Percentiles rank a stretch among this genome's conserved stretches.
Conservation (phyloP, 2,329 filamentous ascomycete genomes). For the Purpureocillium lavendulum region DNA sequence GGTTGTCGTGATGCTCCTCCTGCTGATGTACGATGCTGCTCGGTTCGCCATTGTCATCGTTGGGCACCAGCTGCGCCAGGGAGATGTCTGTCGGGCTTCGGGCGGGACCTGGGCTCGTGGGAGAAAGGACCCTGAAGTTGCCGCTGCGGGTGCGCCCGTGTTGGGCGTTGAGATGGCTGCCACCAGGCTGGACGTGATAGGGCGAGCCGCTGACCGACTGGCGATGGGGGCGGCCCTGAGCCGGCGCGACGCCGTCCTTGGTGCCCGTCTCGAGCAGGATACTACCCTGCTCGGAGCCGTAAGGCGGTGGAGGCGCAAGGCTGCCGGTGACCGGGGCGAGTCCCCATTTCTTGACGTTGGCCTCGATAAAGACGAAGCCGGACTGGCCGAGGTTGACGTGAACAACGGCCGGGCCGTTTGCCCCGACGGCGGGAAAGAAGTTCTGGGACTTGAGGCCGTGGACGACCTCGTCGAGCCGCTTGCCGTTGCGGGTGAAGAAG, state of each 20-base stretch:
- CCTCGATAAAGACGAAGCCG: slow-evolving; percentile 97
- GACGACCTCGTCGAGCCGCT: slow-evolving; percentile 88
- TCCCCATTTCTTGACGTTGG: slow-evolving; percentile 99
- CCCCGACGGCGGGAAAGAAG: slow-evolving; percentile 95
- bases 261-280: slow-evolving; percentile 84
- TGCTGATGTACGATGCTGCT: slow-evolving; percentile 16
- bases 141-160: slow-evolving; percentile 71
- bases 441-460: slow-evolving; percentile 93
- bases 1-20: slow-evolving; percentile 22
- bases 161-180: slow-evolving; percentile 45
- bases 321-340: slow-evolving; percentile 93
- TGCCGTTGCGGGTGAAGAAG: slow-evolving; percentile 97
- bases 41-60: slow-evolving; percentile 61
- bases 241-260: slow-evolving; percentile 47
- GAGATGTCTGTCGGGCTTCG: slow-evolving; percentile 95
- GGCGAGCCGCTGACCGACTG: slow-evolving; percentile 31
- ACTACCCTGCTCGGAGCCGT: slow-evolving; percentile 93
- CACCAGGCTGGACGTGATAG: slow-evolving; percentile 30
- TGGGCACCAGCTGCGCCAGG: slow-evolving; percentile 71
- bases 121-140: slow-evolving; percentile 65
- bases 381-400: slow-evolving; percentile 98
- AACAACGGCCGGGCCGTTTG: slow-evolving; percentile 83
- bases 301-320: slow-evolving; percentile 88
- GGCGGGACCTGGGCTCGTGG: slow-evolving; percentile 80
- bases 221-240: slow-evolving; percentile 34